Base-by-base conservation (phyloP, 2,329 filamentous ascomycete species). In the Stenocarpella maydis region DNA sequence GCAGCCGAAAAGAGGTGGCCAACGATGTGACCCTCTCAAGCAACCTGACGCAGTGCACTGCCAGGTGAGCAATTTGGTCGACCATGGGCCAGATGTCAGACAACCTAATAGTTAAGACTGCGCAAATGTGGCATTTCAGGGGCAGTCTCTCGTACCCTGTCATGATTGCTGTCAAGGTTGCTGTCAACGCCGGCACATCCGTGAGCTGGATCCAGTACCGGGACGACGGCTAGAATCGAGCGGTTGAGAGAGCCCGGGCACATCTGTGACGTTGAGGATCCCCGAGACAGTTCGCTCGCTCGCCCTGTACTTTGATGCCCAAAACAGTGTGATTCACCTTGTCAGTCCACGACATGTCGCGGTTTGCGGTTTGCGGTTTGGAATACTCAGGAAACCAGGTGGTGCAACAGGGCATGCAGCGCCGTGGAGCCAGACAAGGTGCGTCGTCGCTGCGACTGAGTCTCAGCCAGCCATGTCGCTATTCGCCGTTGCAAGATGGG, bases 11-110 rank as follows among this genome's bases (percentile, higher is more conserved):
- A 37, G 26, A 41, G 55, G 39, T 4, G 45, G 17, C 34, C 19
- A 15, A 7, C 55, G 55, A 60, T 60, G 55, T 60, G 39, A 60
- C 55, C 55, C 39, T 45, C 24, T 31, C 26, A 10, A 31, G 26
- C 39, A 60, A 28, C 54, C 37, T 28, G 31, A 4, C 31, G 4
- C 31, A 34, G 17, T 31, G 24, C 17, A 43, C 21, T 14, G 24
- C 15, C 28, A 14, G 12, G 24, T 37, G 24, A 31, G 37, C 14
- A 58, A 60, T n/a, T 60, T 60, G 55, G 39, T 21, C 15, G 19
- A 31, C 55, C 17, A n/a, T 21, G 4, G 39, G 7, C 21, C 24
- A 45, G 55, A 15, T 12, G 55, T 45, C 55, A 60, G 39, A 60
- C 55, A 60, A 45, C 21, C 24, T 45, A 31, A 31, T 10, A 31